Percentiles rank a stretch among this genome's conserved stretches.
These are phyloP conservation scores for Venturia aucupariae DNA, from an alignment of 2,329 filamentous ascomycete species.

Conservation along the genomic window DNA sequence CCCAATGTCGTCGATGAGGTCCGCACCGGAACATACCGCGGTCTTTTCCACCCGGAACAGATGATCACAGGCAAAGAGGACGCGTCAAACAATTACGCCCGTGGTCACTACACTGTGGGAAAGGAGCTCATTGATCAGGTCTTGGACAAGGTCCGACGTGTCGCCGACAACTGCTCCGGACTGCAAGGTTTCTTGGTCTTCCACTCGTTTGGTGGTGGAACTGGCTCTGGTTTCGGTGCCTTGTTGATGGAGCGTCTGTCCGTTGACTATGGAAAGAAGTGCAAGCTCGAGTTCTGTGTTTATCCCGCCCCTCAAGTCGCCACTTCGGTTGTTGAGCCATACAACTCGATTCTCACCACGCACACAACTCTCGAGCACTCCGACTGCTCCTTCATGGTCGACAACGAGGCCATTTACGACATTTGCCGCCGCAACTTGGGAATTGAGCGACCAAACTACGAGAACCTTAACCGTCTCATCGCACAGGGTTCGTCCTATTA, in stretches of 20 bases:
- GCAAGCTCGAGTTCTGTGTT: slow-evolving; percentile 99
- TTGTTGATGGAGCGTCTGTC: slow-evolving; percentile 98
- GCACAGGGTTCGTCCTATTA: slow-evolving; percentile 65
- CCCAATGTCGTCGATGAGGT: slow-evolving; percentile 99
- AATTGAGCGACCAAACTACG: slow-evolving; percentile 94
- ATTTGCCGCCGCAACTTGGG: slow-evolving; percentile 97
- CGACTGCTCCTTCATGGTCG: slow-evolving; percentile 99
- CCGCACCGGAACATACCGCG: slow-evolving; percentile 92
- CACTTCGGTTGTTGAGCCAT: slow-evolving; percentile 96
- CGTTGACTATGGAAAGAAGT: slow-evolving; percentile 99
- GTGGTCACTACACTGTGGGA: slow-evolving; percentile 98
- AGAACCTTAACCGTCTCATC: slow-evolving; percentile 98
- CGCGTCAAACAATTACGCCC: slow-evolving; percentile 99
- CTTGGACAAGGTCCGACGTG: slow-evolving; percentile 92
- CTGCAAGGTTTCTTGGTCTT: slow-evolving; percentile 99
- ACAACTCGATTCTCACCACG: slow-evolving; percentile 98
- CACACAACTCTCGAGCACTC: slow-evolving; percentile 99
- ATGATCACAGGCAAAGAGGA: slow-evolving; percentile 99
- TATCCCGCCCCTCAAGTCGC: slow-evolving; percentile 97
- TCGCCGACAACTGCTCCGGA: slow-evolving; percentile 95
- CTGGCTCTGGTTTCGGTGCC: slow-evolving; percentile 95
- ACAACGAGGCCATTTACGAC: slow-evolving; percentile 99
- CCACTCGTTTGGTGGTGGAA: slow-evolving; percentile 99
- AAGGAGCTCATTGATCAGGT: slow-evolving; percentile 99
- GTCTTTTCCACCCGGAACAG: slow-evolving; percentile 96